Evolutionary conservation across 441 rosid species (phyloP).

Genomic region (Pelargonium fulgidum): DNA sequence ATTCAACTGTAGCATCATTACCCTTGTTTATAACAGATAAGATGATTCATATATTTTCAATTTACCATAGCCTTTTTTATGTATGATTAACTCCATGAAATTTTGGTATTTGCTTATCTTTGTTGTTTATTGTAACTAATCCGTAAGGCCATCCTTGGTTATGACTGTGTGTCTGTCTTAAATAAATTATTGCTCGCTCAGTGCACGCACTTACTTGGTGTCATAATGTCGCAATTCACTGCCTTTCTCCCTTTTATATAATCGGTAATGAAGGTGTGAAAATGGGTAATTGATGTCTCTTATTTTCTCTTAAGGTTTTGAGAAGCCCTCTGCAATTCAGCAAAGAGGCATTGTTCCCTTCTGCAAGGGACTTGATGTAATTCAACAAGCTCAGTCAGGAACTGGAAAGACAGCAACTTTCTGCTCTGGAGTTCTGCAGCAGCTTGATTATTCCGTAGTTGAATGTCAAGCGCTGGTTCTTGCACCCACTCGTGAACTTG

Average conservation of each 20-base stretch:
- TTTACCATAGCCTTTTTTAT: not conserved
- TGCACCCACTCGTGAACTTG: constrained; percentile 77
- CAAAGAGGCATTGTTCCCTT: constrained; percentile 89
- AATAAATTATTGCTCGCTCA: not conserved
- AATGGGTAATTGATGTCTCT: not conserved
- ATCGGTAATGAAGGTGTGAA: not conserved
- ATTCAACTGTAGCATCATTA: not conserved
- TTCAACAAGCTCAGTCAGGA: constrained; percentile 85
- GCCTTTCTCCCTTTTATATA: too few relatives aligned
- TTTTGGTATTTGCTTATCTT: not conserved
- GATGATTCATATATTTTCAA: not conserved
- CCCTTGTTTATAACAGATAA: not conserved
- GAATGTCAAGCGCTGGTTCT: constrained; percentile 73
- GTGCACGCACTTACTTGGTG: not conserved
- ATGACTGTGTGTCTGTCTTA: not conserved
- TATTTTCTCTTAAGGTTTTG: constrained; percentile 36
- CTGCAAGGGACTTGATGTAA: constrained; percentile 81
- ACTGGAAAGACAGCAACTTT: constrained; percentile 82
- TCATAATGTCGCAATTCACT: not conserved
- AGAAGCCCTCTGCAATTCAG: constrained; percentile 85
- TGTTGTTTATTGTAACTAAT: not conserved
- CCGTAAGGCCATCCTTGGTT: not conserved
- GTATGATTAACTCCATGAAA: not conserved
- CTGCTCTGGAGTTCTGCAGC: constrained; percentile 75
- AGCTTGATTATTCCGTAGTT: constrained; percentile 53